A percentile compares a stretch with the other conserved stretches of the same genome.
phyloP scores from a whole-genome alignment of 306 rosid species.

The Vicia villosa region DNA sequence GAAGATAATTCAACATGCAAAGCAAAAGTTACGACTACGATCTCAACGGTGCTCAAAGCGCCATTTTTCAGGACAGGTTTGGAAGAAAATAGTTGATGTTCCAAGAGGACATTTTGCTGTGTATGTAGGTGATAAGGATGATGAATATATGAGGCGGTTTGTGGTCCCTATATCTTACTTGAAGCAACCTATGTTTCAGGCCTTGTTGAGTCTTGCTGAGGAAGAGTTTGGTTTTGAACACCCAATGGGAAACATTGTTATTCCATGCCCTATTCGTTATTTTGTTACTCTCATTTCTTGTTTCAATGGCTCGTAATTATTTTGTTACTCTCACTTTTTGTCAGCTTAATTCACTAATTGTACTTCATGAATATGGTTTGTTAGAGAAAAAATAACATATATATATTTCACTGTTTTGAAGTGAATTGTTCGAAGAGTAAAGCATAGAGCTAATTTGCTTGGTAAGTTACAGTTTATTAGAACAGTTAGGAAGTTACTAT shows the following conservation, averaged over 20 bases:
- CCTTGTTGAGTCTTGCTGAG: conserved; percentile 43
- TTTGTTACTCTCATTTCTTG: background rate
- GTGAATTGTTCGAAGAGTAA: background rate
- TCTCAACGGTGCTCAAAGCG: conserved; percentile 29
- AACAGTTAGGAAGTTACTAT: too few species aligned
- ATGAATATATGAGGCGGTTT: conserved; percentile 35
- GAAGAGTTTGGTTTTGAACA: conserved; percentile 53
- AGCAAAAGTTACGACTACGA: conserved; percentile 26
- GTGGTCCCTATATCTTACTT: conserved; percentile 53
- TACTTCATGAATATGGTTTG: background rate
- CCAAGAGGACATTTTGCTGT: conserved; percentile 57
- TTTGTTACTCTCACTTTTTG: background rate
- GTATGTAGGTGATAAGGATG: conserved; percentile 44
- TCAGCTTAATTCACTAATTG: background rate
- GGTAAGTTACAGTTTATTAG: too few species aligned
- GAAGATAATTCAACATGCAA: conserved; percentile 42
- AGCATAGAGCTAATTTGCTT: too few species aligned
- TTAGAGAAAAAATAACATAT: background rate
- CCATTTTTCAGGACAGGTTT: background rate
- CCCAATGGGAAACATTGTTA: conserved; percentile 37
- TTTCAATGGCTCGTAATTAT: background rate
- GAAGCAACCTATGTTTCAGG: conserved; percentile 50
- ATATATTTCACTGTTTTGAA: background rate
- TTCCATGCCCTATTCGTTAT: conserved; percentile 45
- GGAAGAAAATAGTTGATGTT: conserved; percentile 6